A percentile compares a stretch with the other conserved stretches of the same genome.
Conservation (phyloP, 441 rosid species). For the Euphorbia celastroides region DNA sequence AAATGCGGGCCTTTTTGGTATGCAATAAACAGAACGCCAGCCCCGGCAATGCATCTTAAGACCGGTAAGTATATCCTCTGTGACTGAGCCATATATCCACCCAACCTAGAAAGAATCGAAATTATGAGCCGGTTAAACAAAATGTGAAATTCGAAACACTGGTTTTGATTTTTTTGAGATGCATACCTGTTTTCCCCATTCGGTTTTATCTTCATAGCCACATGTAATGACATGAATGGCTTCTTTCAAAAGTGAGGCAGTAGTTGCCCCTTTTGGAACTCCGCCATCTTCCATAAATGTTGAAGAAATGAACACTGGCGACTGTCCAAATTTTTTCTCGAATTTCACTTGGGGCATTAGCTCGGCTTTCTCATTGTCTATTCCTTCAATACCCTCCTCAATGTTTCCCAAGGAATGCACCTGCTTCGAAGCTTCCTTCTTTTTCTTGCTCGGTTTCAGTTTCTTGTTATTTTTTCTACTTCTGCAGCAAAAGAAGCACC, state of each 20-base stretch:
- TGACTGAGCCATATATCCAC: slow-evolving; percentile 98
- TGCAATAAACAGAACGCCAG: slow-evolving; percentile 96
- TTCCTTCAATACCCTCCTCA: slow-evolving; percentile 80
- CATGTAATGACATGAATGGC: slow-evolving; percentile 98
- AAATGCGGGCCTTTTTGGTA: slow-evolving; percentile 80
- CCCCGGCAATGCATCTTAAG: slow-evolving; percentile 99
- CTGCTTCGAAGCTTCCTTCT: slow-evolving; percentile 60
- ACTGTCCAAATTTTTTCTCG: slow-evolving; percentile 96
- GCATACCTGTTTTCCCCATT: slow-evolving; percentile 99
- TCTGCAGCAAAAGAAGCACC: slow-evolving; percentile 66
- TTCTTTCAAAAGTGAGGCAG: slow-evolving; percentile 88
- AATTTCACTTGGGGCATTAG: slow-evolving; percentile 69
- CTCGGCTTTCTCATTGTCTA: too few species aligned
- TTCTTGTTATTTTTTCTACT: slow-evolving; percentile 52
- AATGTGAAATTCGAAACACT: too few species aligned
- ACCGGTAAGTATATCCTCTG: slow-evolving; percentile 96
- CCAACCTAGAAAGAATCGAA: too few species aligned
- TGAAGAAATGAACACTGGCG: slow-evolving; percentile 82
- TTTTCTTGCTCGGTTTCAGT: slow-evolving; percentile 29
- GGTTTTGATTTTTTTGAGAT: too few species aligned
- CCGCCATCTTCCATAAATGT: slow-evolving; percentile 85
- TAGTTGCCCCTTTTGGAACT: slow-evolving; percentile 62
- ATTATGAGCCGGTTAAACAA: too few species aligned
- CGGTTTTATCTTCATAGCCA: slow-evolving; percentile 96
- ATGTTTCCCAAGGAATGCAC: slow-evolving; percentile 74